Evolutionary conservation across 1,284 basidiomycete species (phyloP).

Genomic region (Mycena citricolor): DNA sequence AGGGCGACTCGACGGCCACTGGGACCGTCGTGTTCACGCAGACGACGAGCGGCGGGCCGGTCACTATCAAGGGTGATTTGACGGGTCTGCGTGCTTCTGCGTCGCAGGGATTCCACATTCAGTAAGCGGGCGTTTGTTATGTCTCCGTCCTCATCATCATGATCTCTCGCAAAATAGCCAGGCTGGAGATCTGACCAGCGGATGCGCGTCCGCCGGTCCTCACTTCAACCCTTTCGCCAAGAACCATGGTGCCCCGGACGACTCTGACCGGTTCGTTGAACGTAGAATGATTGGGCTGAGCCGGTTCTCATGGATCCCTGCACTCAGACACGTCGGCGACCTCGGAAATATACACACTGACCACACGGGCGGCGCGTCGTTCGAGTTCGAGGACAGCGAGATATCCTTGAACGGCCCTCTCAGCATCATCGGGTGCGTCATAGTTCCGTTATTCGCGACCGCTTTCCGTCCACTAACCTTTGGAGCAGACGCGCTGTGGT

Average conservation of each 20-base stretch:
- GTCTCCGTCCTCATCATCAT: not conserved
- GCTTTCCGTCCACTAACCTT: not conserved
- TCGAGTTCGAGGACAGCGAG: constrained; percentile 59
- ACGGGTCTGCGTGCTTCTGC: constrained; percentile 59
- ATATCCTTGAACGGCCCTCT: constrained; percentile 70
- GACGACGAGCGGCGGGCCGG: constrained; percentile 47
- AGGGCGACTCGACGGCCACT: constrained; percentile 56
- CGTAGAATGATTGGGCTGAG: not conserved
- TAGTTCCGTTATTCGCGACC: not conserved
- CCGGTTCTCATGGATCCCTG: no score
- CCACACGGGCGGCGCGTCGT: constrained; percentile 52
- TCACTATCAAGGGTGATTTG: constrained; percentile 64
- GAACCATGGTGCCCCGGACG: constrained; percentile 65
- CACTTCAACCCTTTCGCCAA: constrained; percentile 76
- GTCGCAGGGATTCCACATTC: constrained; percentile 75
- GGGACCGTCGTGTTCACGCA: constrained; percentile 73
- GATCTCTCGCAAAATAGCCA: constrained; percentile 50
- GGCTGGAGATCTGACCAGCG: constrained; percentile 64
- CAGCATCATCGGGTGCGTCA: constrained; percentile 66
- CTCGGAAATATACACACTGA: constrained; percentile 74
- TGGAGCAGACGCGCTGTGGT: constrained; percentile 55
- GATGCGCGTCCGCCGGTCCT: constrained; percentile 69
- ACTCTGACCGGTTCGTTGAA: constrained; percentile 32
- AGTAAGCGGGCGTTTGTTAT: constrained; percentile 50
- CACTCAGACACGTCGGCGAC: constrained; percentile 81